Evolutionary conservation across 192 early-diverging fungal species (phyloP).

Genomic region (Chytriomyces sp.): DNA sequence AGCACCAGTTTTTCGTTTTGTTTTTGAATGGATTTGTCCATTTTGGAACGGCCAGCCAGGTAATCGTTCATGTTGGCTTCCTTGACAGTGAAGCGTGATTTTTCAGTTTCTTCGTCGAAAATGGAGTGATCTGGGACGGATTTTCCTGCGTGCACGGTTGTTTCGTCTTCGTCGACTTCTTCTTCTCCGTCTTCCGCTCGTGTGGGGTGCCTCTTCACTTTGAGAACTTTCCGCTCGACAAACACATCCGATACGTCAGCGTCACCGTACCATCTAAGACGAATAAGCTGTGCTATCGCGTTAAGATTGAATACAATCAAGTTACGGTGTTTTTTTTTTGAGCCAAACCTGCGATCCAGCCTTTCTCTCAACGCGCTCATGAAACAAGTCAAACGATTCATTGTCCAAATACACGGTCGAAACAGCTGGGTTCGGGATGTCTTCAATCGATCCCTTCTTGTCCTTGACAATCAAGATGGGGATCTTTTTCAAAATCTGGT

Average conservation of each 20-base stretch:
- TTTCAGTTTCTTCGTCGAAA: constrained; percentile 65
- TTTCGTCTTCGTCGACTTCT: background rate
- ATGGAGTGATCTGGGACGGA: background rate
- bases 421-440: constrained; percentile 81
- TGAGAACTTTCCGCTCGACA: constrained; percentile 84
- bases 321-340: background rate
- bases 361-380: constrained; percentile 82
- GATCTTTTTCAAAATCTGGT: constrained; percentile 37
- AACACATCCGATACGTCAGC: constrained; percentile 82
- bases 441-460: constrained; percentile 26
- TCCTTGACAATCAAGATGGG: constrained; percentile 34
- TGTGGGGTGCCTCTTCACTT: constrained; percentile 12
- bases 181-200: background rate
- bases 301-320: no score
- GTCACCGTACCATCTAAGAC: constrained; percentile 94
- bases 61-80: constrained; percentile 91
- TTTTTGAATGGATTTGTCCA: constrained; percentile 77
- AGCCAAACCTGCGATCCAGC: constrained; percentile 79
- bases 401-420: constrained; percentile 95
- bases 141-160: background rate
- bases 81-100: constrained; percentile 90
- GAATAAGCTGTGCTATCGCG: constrained; percentile 55
- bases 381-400: constrained; percentile 84
- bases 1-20: constrained; percentile 36
- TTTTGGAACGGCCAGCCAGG: constrained; percentile 75